A percentile compares a stretch with the other conserved stretches of the same genome.
phyloP scores from a whole-genome alignment of 352 stramenopile genomes.

The Globisporangium echinulatum region DNA sequence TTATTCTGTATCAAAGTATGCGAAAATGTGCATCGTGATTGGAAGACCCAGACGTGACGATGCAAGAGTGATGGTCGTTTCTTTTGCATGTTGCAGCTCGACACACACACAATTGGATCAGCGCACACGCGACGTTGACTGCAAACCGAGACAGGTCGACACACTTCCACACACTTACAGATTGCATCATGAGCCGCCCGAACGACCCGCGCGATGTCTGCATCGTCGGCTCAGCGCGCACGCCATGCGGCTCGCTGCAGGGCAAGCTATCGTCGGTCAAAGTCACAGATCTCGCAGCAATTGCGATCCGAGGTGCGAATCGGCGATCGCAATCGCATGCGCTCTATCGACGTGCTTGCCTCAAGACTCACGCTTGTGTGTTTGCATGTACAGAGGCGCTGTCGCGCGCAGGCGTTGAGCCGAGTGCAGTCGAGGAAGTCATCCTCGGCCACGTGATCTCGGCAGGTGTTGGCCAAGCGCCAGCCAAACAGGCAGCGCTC shows the following conservation, averaged over 20 bases:
- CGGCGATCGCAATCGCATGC: too few relatives aligned
- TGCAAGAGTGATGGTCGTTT: too few relatives aligned
- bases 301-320: conserved; percentile 68
- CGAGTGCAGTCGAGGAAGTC: conserved; percentile 86
- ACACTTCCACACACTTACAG: too few relatives aligned
- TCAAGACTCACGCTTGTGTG: neutral
- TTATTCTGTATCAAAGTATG: too few relatives aligned
- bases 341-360: too few relatives aligned
- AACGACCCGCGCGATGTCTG: conserved; percentile 59
- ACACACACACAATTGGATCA: too few relatives aligned
- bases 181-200: conserved; percentile 8
- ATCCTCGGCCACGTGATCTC: conserved; percentile 94
- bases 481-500: conserved; percentile 86
- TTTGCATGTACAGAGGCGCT: conserved; percentile 27
- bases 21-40: too few relatives aligned
- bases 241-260: conserved; percentile 90
- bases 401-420: conserved; percentile 34
- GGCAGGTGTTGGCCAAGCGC: conserved; percentile 93
- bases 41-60: too few relatives aligned
- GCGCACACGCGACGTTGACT: too few relatives aligned
- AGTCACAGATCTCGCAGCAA: conserved; percentile 85
- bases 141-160: too few relatives aligned
- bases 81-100: too few relatives aligned
- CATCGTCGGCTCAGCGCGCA: conserved; percentile 93
- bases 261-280: conserved; percentile 79